phyloP scores from a whole-genome alignment of 768 basidiomycete genomes.

The Cubamyces lactineus region DNA sequence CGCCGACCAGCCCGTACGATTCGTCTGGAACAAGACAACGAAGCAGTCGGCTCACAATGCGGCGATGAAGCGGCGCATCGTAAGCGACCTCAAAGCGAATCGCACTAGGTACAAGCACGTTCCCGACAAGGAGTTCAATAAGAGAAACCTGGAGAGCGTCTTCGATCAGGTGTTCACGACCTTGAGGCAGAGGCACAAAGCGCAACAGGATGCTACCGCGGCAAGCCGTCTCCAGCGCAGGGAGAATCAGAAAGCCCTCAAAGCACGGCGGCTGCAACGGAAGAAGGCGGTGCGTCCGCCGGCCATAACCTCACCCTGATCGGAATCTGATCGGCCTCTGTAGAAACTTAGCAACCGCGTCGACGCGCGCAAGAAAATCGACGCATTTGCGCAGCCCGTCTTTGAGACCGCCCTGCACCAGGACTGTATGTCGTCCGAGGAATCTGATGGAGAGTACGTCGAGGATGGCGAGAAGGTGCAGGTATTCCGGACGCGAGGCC shows the following conservation, averaged over 20 bases:
- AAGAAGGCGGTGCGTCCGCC: constrained; percentile 59
- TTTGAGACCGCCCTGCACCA: constrained; percentile 73
- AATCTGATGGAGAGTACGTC: constrained; percentile 60
- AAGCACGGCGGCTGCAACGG: constrained; percentile 60
- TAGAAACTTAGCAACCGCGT: constrained; percentile 74
- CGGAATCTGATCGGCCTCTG: constrained; percentile 12
- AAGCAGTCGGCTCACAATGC: constrained; percentile 76
- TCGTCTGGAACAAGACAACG: constrained; percentile 79
- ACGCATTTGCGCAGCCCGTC: constrained; percentile 57
- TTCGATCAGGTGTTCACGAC: constrained; percentile 78
- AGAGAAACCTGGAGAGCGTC: constrained; percentile 58
- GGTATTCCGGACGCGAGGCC: constrained; percentile 58
- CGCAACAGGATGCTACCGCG: constrained; percentile 53
- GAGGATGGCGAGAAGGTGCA: constrained; percentile 35
- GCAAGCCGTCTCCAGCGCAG: constrained; percentile 51
- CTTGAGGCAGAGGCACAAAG: constrained; percentile 65
- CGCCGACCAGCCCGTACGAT: constrained; percentile 62
- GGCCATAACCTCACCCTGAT: neutral
- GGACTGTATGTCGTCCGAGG: constrained; percentile 84
- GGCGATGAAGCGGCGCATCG: constrained; percentile 66
- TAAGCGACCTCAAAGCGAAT: constrained; percentile 61
- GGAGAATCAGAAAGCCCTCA: constrained; percentile 65
- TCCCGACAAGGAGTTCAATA: constrained; percentile 64
- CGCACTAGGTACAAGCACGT: constrained; percentile 64
- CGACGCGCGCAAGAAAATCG: constrained; percentile 57